Evolutionary conservation across 1,284 basidiomycete species (phyloP).

Genomic region (Boletus semigastroideus): DNA sequence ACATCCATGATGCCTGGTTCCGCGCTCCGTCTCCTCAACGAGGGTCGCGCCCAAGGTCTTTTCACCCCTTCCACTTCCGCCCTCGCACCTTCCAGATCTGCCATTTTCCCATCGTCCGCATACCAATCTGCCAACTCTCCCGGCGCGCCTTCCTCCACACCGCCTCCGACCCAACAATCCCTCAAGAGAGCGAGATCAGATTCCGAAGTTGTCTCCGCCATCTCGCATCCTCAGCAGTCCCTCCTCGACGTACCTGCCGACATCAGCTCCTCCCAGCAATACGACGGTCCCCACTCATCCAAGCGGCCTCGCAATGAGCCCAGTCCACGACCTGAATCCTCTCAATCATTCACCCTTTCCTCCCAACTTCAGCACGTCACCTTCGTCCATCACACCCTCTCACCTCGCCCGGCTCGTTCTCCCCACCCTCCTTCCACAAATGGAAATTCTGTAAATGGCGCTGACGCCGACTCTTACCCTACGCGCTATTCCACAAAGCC

Average conservation of each 20-base stretch:
- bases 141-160: constrained; percentile 51
- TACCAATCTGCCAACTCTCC: constrained; percentile 46
- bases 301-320: constrained; percentile 66
- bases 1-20: constrained; percentile 80
- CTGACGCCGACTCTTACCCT: constrained; percentile 40
- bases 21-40: constrained; percentile 74
- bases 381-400: constrained; percentile 21
- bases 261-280: constrained; percentile 45
- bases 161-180: constrained; percentile 47
- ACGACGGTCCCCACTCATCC: constrained; percentile 58
- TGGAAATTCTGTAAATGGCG: constrained; percentile 34
- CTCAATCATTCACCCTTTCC: constrained; percentile 16
- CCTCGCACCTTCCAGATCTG: constrained; percentile 38
- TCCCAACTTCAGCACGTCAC: constrained; percentile 19
- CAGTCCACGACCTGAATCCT: constrained; percentile 33
- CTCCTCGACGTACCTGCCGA: constrained; percentile 45
- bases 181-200: constrained; percentile 50
- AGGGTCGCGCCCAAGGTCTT: constrained; percentile 81
- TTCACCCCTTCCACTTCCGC: constrained; percentile 77
- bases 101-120: constrained; percentile 35
- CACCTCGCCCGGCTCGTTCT: constrained; percentile 35
- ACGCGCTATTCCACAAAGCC: constrained; percentile 73
- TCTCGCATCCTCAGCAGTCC: constrained; percentile 28
- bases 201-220: constrained; percentile 35
- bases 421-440: constrained; percentile 31